These are phyloP conservation scores for Leccinum obscurum DNA, from an alignment of 768 basidiomycete genomes.

Conservation along the genomic window DNA sequence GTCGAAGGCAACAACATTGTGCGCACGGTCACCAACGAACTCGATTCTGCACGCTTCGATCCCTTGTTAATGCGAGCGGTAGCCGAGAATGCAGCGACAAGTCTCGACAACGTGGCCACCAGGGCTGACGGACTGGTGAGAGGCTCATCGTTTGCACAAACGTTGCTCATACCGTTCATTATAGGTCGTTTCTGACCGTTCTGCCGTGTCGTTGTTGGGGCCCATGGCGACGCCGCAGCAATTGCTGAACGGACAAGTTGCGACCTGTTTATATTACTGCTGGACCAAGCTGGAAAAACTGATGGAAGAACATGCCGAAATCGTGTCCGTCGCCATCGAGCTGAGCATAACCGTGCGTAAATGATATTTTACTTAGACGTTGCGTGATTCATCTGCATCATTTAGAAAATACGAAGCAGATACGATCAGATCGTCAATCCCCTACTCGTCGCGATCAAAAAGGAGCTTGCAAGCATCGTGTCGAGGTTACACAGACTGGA, in stretches of 20 bases:
- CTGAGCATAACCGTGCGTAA: slow-evolving; percentile 58
- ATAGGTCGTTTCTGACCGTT: slow-evolving; percentile 70
- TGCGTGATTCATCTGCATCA: not conserved
- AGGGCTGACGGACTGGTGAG: slow-evolving; percentile 72
- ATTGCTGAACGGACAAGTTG: slow-evolving; percentile 71
- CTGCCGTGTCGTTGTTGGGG: slow-evolving; percentile 72
- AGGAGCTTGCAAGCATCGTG: slow-evolving; percentile 70
- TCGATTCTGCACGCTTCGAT: slow-evolving; percentile 55
- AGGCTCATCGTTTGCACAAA: not conserved
- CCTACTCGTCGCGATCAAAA: slow-evolving; percentile 64
- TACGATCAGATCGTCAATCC: slow-evolving; percentile 65
- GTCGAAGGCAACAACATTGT: slow-evolving; percentile 78
- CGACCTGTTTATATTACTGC: slow-evolving; percentile 55
- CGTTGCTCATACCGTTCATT: not conserved
- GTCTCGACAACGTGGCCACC: slow-evolving; percentile 66
- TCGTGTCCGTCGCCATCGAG: slow-evolving; percentile 53
- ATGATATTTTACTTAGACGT: not conserved
- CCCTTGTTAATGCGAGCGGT: slow-evolving; percentile 80
- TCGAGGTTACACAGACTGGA: slow-evolving; percentile 84
- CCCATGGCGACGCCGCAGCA: slow-evolving; percentile 80
- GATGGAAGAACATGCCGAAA: slow-evolving; percentile 28
- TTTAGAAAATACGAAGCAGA: slow-evolving; percentile 29
- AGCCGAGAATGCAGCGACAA: slow-evolving; percentile 67
- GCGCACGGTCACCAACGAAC: slow-evolving; percentile 81
- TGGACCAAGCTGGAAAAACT: slow-evolving; percentile 27